These are phyloP conservation scores for Lachancea dasiensis DNA, from an alignment of 805 yeast species.

Conservation along the genomic window DNA sequence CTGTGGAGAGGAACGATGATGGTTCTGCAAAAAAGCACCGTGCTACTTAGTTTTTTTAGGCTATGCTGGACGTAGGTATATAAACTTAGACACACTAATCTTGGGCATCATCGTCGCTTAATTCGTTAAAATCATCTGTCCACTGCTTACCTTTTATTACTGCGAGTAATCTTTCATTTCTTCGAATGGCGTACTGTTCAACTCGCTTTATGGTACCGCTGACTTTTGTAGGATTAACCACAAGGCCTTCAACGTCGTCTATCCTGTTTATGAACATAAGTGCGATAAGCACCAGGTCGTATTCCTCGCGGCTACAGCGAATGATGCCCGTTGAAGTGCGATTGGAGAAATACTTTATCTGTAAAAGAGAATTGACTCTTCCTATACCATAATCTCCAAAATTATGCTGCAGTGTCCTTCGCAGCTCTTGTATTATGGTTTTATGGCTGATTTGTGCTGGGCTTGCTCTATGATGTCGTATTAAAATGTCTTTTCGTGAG, in stretches of 20 bases:
- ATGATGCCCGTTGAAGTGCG: conserved; percentile 80
- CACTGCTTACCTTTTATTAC: conserved; percentile 10
- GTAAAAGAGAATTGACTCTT: conserved; percentile 49
- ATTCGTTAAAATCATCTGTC: conserved; percentile 15
- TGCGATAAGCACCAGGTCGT: conserved; percentile 60
- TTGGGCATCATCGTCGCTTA: conserved; percentile 16
- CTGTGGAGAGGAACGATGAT: not conserved
- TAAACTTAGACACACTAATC: conserved; percentile 8
- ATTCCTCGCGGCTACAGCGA: conserved; percentile 64
- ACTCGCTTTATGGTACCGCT: conserved; percentile 87
- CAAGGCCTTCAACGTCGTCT: conserved; percentile 41
- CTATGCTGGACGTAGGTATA: conserved; percentile 6
- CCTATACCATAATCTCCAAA: conserved; percentile 82
- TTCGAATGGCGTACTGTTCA: conserved; percentile 61
- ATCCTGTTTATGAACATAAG: conserved; percentile 49
- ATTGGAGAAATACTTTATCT: conserved; percentile 73
- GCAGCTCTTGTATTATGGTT: conserved; percentile 46
- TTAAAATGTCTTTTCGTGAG: conserved; percentile 23
- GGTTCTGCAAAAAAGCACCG: conserved; percentile 1
- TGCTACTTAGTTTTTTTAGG: not conserved
- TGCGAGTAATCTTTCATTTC: conserved; percentile 21
- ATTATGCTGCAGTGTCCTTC: conserved; percentile 49
- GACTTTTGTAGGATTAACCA: conserved; percentile 58
- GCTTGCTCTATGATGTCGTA: conserved; percentile 47
- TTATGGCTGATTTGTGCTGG: conserved; percentile 45